Evolutionary conservation across 1,139 yeast species (phyloP), one percentile per base, ranked within the genome.

Genomic region (Lodderomyces oxycetoniae): DNA sequence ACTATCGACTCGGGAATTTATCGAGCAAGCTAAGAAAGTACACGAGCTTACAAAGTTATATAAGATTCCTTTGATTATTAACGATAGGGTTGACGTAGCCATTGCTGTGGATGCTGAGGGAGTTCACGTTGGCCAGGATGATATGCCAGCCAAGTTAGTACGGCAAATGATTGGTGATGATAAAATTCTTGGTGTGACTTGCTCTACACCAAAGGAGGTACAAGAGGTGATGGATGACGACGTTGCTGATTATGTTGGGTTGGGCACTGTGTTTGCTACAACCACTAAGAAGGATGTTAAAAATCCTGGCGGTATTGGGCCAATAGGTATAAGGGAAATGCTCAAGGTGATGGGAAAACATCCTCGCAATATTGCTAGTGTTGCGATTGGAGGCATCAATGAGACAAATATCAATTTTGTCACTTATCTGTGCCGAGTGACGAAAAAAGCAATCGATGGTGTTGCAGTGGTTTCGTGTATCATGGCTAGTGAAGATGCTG

Each of bases 71-170:
- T 63, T 89, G 43, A 77, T 89, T 22, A 88, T 89, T 49, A 87
- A 89, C 50, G 96, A 89, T 52, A 63, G 96, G 31, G 73, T 87
- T 5, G 97, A 89, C 51, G 87, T 89, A 5, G 96, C 96, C 0
- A 61, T 88, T 34, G 96, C 96, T 0, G 67, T 86, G 36, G 93
- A 75, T 47, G 95, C 95, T 0, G 96, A 88, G 40, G 95, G 95
- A 23, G 82, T 89, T 11, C 97, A 89, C 60, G 87, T 89, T 14
- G 97, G 97, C 1, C 96, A 88, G 55, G 91, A 82, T 38, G 97
- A 89, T 52, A 84, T 89, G 86, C 72, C 72, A 2, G 81, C 82
- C 2, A 55, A 57, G 1, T 44, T 67, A 17, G 93, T 77, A 1
- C 58, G 96, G 27, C 53, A 64, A 45, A 49, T 85, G 27, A 57